A percentile compares a stretch with the other conserved stretches of the same genome.
These are phyloP conservation scores for Clitoria ternatea DNA, from an alignment of 306 rosid genomes.

Conservation along the genomic window DNA sequence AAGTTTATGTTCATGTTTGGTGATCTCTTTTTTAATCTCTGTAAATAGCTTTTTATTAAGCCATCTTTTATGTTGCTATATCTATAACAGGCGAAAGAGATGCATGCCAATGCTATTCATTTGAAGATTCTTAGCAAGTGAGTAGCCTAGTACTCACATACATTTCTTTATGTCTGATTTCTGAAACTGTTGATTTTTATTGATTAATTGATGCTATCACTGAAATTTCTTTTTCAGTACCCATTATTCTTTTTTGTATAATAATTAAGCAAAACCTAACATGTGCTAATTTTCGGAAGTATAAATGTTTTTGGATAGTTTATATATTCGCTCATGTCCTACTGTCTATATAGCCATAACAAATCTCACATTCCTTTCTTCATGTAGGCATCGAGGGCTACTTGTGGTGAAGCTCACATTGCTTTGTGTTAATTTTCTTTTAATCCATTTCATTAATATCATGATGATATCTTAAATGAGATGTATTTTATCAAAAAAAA, in stretches of 20 bases:
- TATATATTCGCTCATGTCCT: background rate
- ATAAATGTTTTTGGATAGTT: background rate
- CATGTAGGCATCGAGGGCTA: background rate
- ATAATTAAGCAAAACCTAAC: background rate
- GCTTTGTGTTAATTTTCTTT: background rate
- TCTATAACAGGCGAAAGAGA: constrained; percentile 69
- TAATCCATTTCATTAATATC: background rate
- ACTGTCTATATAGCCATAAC: background rate
- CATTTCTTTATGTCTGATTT: background rate
- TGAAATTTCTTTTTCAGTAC: background rate
- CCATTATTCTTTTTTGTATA: background rate
- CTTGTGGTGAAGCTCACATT: background rate
- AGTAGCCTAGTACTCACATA: constrained; percentile 27
- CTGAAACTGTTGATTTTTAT: background rate
- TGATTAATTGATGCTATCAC: background rate
- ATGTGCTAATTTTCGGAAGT: background rate
- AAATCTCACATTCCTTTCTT: background rate
- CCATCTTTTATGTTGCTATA: constrained; percentile 24
- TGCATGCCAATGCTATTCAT: constrained; percentile 74
- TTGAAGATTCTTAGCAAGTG: constrained; percentile 81
- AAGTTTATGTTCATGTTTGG: background rate
- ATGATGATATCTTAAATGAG: background rate
- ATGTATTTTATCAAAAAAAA: background rate
- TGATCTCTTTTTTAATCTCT: background rate
- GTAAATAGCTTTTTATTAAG: background rate